Evolutionary conservation across 352 stramenopile species (phyloP), one percentile per base, ranked within the genome.

Genomic region (Phytophthora cryptogea): DNA sequence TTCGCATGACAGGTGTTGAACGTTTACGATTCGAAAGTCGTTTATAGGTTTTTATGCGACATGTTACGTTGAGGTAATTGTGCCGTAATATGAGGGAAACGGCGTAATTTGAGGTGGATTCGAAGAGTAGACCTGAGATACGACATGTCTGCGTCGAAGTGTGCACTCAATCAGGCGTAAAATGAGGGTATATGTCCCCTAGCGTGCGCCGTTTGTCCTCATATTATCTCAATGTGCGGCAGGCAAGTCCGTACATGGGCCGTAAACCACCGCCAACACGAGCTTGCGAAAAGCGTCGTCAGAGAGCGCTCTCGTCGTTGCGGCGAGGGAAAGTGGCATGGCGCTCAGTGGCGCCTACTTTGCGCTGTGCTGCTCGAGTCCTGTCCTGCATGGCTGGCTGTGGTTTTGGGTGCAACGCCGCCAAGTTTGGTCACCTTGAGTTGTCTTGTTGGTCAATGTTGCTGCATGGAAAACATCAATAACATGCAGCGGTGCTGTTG

Each of bases 1-100:
- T 59, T 66, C 49, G 40, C 33, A 66, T 54, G 49, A 60, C 58
- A 60, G n/a, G 35, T 35, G 50, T 61, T 41, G 32, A 20, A 52
- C 47, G 51, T 44, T 52, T 63, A 63, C 56, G 55, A 14, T 36
- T 35, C 44, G 71, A 39, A 26, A 32, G 4, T 42, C 16, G 45
- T 41, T 52, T 52, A 52, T 41, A 31, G 46, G 17, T 42, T 41
- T 17, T 30, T 44, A 17, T 52, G 55, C 37, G 39, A 57, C 45
- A 64, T 52, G 5, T 41, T 64, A 58, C 13, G 58, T 64, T 64
- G 46, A 63, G 46, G 46, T 13, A 36, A 8, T 3, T 11, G 36
- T 3, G 31, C 11, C 30, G 45, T 63, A 63, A 63, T 56, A 63
- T 39, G 54, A 63, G 54, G 13, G 5, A 23, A 17, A 2, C 2